These are phyloP conservation scores for Epichloe uncinata DNA, from an alignment of 2,329 filamentous ascomycete genomes.

Conservation along the genomic window DNA sequence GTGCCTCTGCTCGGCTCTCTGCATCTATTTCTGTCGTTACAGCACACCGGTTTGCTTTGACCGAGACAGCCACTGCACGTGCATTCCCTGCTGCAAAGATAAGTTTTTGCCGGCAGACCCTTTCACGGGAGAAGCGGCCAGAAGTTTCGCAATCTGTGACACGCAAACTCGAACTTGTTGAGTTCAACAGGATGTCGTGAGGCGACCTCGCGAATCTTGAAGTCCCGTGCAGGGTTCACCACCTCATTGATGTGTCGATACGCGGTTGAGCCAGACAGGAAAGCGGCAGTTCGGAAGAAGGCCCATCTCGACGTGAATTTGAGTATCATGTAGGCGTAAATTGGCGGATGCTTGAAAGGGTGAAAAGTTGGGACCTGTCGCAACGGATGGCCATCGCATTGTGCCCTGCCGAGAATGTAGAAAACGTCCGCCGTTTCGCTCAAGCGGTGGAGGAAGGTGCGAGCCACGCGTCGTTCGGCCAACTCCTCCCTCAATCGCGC, in stretches of 20 bases:
- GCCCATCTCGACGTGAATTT: constrained; percentile 29
- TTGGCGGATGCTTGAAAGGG: constrained; percentile 9
- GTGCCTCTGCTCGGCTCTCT: too few relatives aligned
- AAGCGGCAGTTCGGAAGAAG: constrained; percentile 25
- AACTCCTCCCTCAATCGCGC: constrained; percentile 26
- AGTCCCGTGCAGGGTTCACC: constrained; percentile 28
- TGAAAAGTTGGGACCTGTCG: constrained; percentile 14
- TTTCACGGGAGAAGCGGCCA: constrained; percentile 23
- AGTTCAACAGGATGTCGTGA: constrained; percentile 23
- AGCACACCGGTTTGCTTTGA: too few relatives aligned
- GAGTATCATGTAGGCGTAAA: constrained; percentile 28
- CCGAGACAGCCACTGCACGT: too few relatives aligned
- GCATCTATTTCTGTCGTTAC: too few relatives aligned
- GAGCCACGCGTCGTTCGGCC: constrained; percentile 19
- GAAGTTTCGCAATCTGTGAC: constrained; percentile 13
- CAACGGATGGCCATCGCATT: constrained; percentile 23
- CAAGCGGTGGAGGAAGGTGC: constrained; percentile 17
- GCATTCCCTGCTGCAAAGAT: too few relatives aligned
- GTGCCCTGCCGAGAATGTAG: constrained; percentile 26
- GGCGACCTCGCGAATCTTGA: constrained; percentile 23
- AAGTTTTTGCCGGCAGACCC: too few relatives aligned
- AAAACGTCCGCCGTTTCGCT: constrained; percentile 32
- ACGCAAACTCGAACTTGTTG: constrained; percentile 17
- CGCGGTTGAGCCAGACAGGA: constrained; percentile 15
- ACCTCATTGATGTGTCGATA: constrained; percentile 24